Conservation (phyloP, 176 grass and related monocot genomes). For the Melocanna baccifera region DNA sequence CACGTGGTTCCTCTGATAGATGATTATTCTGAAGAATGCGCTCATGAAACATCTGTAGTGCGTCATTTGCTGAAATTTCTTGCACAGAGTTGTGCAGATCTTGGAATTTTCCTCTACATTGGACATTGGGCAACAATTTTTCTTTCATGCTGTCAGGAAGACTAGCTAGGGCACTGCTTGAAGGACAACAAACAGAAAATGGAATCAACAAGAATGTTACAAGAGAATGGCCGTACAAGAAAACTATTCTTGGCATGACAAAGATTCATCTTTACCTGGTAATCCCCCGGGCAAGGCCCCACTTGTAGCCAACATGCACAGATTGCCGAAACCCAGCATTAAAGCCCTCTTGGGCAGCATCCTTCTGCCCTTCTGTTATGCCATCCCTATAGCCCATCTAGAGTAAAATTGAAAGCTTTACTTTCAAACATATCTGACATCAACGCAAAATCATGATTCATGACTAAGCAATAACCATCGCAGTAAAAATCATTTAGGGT, state of each 20-base stretch:
- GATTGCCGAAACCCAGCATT: slow-evolving; percentile 83
- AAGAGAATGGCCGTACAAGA: background rate
- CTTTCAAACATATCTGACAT: background rate
- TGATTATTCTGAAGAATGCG: slow-evolving; percentile 31
- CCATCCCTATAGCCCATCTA: slow-evolving; percentile 95
- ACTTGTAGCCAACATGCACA: slow-evolving; percentile 59
- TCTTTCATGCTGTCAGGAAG: slow-evolving; percentile 53
- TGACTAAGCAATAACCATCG: background rate
- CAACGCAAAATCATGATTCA: background rate
- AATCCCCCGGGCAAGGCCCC: slow-evolving; percentile 75
- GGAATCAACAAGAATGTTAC: background rate
- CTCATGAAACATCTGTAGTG: slow-evolving; percentile 51
- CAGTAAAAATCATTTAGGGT: background rate
- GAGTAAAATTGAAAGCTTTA: slow-evolving; percentile 15
- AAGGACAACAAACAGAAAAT: background rate
- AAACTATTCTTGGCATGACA: background rate
- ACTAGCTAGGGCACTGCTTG: slow-evolving; percentile 46
- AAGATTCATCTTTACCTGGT: slow-evolving; percentile 42
- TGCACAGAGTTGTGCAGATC: slow-evolving; percentile 41
- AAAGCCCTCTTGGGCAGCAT: slow-evolving; percentile 81
- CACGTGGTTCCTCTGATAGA: slow-evolving; percentile 5
- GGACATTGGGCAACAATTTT: slow-evolving; percentile 44
- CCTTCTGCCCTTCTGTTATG: slow-evolving; percentile 65
- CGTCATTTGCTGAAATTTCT: slow-evolving; percentile 48
- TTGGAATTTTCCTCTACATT: slow-evolving; percentile 38